Evolutionary conservation across 2,329 filamentous ascomycete genomes (phyloP).

Genomic region (Colletotrichum karsti): DNA sequence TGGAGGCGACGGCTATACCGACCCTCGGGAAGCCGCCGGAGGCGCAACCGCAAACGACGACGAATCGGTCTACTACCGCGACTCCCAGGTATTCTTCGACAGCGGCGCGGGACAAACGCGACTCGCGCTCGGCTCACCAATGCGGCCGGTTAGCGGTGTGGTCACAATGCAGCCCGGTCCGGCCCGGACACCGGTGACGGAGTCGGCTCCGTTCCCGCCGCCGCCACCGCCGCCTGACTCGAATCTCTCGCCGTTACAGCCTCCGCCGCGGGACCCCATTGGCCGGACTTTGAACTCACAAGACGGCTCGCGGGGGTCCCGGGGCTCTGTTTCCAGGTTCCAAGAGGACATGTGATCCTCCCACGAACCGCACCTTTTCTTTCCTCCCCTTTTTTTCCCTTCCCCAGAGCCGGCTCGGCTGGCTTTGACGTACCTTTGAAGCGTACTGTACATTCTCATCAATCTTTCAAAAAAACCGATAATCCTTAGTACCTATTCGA

Average conservation of each 20-base stretch:
- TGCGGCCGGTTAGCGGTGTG: constrained; percentile 68
- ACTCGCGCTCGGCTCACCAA: constrained; percentile 64
- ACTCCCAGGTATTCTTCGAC: constrained; percentile 57
- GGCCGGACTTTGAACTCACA: constrained; percentile 45
- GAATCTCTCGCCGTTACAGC: too few relatives aligned
- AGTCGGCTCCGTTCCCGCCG: constrained; percentile 58
- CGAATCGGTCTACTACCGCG: constrained; percentile 61
- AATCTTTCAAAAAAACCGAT: constrained; percentile 14
- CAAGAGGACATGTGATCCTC: constrained; percentile 44
- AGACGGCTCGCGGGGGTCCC: constrained; percentile 40
- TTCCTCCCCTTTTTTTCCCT: neutral
- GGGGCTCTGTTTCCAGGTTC: constrained; percentile 48
- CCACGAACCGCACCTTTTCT: neutral
- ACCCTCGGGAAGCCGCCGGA: constrained; percentile 47
- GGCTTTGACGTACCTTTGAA: constrained; percentile 11
- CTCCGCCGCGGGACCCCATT: constrained; percentile 44
- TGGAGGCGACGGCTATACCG: constrained; percentile 71
- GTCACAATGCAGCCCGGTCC: constrained; percentile 73
- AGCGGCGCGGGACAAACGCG: constrained; percentile 37
- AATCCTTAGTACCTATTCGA: constrained; percentile 25
- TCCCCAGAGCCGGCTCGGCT: constrained; percentile 5
- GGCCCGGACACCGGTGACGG: constrained; percentile 67
- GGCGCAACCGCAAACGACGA: constrained; percentile 39
- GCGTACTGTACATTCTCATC: constrained; percentile 27
- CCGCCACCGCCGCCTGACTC: constrained; percentile 39